Conservation (phyloP, 768 basidiomycete species). For the Russula compacta region DNA sequence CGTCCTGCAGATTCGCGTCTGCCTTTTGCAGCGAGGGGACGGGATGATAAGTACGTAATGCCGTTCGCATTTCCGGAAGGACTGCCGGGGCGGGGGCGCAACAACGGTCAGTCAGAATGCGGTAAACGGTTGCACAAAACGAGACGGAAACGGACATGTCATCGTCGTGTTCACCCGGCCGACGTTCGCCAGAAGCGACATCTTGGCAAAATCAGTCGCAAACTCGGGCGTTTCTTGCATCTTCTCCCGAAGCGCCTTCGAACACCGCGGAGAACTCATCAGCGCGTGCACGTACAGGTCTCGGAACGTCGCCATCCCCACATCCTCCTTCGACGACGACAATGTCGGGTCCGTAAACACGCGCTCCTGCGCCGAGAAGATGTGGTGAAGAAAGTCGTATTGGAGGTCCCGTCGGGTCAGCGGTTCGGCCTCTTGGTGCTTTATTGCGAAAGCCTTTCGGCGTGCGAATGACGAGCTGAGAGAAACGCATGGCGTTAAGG, state of each 20-base stretch:
- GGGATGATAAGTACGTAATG: conserved; percentile 69
- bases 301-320: conserved; percentile 33
- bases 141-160: conserved; percentile 44
- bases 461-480: conserved; percentile 33
- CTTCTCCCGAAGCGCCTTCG: conserved; percentile 63
- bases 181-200: conserved; percentile 67
- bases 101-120: neutral
- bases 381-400: conserved; percentile 38
- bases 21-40: conserved; percentile 64
- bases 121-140: neutral
- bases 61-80: conserved; percentile 74
- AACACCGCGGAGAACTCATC: conserved; percentile 52
- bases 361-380: conserved; percentile 38
- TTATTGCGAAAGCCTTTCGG: conserved; percentile 35
- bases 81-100: conserved; percentile 32
- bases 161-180: conserved; percentile 75
- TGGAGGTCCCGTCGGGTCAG: conserved; percentile 61
- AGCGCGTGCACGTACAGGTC: conserved; percentile 41
- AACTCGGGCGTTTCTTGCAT: conserved; percentile 51
- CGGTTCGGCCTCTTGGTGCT: conserved; percentile 56
- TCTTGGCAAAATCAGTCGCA: conserved; percentile 64
- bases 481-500: conserved; percentile 23
- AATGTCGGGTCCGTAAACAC: conserved; percentile 54
- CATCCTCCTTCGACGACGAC: conserved; percentile 26
- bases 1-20: conserved; percentile 64